Percentiles rank a stretch among this genome's conserved stretches.
Conservation (phyloP, 1,139 yeast genomes). For the Pneumocystis jirovecii region DNA sequence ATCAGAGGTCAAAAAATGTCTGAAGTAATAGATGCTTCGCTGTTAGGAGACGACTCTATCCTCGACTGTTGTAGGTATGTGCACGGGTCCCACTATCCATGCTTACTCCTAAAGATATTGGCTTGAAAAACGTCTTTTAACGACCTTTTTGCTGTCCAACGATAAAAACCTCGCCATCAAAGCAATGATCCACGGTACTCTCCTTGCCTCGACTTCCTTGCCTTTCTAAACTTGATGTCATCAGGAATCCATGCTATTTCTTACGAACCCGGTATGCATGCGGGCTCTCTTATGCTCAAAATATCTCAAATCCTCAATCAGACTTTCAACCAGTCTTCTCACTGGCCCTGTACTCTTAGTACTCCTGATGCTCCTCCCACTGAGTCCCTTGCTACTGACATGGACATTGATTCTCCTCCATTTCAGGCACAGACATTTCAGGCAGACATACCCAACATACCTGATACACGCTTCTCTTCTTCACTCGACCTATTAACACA, state of each 20-base stretch:
- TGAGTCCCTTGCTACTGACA: too few species aligned
- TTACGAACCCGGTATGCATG: not conserved
- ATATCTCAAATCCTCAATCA: not conserved
- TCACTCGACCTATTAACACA: too few species aligned
- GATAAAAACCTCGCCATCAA: not conserved
- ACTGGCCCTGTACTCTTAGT: too few species aligned
- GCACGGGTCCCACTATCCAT: not conserved
- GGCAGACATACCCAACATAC: too few species aligned
- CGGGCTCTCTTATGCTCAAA: not conserved
- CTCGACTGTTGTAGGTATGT: conserved; percentile 1
- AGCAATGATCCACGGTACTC: not conserved
- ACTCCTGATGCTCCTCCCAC: too few species aligned
- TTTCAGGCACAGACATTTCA: too few species aligned
- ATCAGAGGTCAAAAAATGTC: not conserved
- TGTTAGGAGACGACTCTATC: not conserved
- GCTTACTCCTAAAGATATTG: not conserved
- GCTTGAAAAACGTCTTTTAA: not conserved
- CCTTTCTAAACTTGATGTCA: too few species aligned
- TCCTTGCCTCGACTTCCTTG: too few species aligned
- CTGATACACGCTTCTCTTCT: too few species aligned
- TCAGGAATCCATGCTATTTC: not conserved
- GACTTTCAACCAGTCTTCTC: too few species aligned
- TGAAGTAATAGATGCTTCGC: not conserved
- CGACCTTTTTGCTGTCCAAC: not conserved
- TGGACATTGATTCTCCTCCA: not conserved